phyloP scores from a whole-genome alignment of 805 yeast genomes.

The Saccharomyces paradoxus region DNA sequence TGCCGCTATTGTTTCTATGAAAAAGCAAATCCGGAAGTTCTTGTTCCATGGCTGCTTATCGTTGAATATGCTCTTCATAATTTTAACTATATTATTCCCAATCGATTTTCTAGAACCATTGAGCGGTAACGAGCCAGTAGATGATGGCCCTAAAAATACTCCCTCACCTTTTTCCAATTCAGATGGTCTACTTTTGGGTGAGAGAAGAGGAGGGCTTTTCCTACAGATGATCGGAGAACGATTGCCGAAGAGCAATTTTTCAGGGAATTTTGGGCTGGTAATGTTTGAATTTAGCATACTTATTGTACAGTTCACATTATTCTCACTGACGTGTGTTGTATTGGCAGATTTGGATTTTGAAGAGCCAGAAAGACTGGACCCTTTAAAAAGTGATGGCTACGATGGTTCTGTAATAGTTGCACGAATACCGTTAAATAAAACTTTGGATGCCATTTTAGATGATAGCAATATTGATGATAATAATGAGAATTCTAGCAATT shows the following conservation, averaged over 20 bases:
- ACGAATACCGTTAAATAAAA: conserved; percentile 14
- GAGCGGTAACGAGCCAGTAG: conserved; percentile 16
- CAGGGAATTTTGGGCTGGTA: conserved; percentile 27
- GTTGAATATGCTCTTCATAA: conserved; percentile 15
- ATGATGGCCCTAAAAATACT: conserved; percentile 22
- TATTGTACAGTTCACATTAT: conserved; percentile 19
- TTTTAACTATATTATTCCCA: conserved; percentile 20
- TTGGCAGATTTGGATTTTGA: conserved; percentile 16
- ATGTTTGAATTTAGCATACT: conserved; percentile 24
- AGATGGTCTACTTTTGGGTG: conserved; percentile 23
- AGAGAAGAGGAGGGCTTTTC: conserved; percentile 26
- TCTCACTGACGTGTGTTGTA: conserved; percentile 23
- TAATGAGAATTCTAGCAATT: background rate
- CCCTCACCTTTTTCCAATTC: conserved; percentile 25
- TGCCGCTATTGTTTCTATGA: conserved; percentile 5
- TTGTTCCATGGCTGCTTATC: conserved; percentile 23
- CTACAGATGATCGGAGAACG: conserved; percentile 43
- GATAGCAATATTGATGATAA: background rate
- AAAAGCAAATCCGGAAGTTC: conserved; percentile 16
- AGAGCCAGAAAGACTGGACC: conserved; percentile 5
- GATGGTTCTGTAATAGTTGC: conserved; percentile 36
- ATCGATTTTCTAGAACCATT: conserved; percentile 33
- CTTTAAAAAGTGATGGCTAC: conserved; percentile 35
- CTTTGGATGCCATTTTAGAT: background rate
- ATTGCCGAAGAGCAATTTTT: conserved; percentile 28